Evolutionary conservation across 2,329 filamentous ascomycete species (phyloP).

Genomic region (Venturia effusa): DNA sequence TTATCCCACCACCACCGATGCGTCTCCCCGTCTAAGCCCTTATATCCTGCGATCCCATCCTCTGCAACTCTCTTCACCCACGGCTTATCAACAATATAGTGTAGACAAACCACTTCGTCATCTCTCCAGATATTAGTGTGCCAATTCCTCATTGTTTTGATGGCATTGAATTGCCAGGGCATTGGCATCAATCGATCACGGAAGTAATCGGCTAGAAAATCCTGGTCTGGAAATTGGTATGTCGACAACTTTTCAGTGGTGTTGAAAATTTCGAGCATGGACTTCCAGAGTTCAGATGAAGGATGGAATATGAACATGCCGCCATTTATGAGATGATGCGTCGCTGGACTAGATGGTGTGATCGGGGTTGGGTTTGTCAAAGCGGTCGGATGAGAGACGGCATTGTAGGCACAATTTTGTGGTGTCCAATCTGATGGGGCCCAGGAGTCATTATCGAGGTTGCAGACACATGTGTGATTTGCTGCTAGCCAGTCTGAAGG

Average conservation of each 20-base stretch:
- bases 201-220: conserved; percentile 42
- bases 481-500: conserved; percentile 35
- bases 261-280: conserved; percentile 32
- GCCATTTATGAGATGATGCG: conserved; percentile 39
- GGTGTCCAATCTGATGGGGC: conserved; percentile 37
- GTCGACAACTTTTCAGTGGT: conserved; percentile 26
- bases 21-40: conserved; percentile 40
- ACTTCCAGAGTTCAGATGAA: conserved; percentile 24
- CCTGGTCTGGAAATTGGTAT: conserved; percentile 43
- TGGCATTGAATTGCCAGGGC: conserved; percentile 41
- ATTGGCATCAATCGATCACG: conserved; percentile 31
- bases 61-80: conserved; percentile 35
- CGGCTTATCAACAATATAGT: conserved; percentile 47
- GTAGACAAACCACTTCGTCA: conserved; percentile 35
- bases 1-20: conserved; percentile 44
- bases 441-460: conserved; percentile 39
- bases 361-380: conserved; percentile 25
- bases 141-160: conserved; percentile 45
- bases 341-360: conserved; percentile 21
- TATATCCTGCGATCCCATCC: conserved; percentile 36
- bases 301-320: conserved; percentile 43
- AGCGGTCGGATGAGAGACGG: conserved; percentile 26
- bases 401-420: conserved; percentile 39
- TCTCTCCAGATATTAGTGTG: conserved; percentile 41
- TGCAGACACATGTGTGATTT: conserved; percentile 43